Evolutionary conservation across 768 basidiomycete genomes (phyloP), one percentile per base, ranked within the genome.

Genomic region (Mycena rosella): DNA sequence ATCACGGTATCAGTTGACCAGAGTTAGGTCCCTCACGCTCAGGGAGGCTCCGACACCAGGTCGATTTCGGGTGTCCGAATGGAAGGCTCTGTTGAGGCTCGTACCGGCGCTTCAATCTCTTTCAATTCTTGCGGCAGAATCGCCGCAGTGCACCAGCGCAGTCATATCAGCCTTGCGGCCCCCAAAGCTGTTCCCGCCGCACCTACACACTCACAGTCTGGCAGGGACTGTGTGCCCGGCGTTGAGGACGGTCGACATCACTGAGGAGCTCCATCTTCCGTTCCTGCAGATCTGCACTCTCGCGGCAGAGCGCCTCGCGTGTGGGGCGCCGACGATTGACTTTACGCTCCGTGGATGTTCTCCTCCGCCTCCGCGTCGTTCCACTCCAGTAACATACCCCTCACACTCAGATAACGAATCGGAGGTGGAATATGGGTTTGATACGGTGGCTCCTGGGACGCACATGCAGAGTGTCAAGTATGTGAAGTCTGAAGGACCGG

Each of bases 101-200:
- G 30, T 58, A 32, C 63, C 63, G 6, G 36, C 48, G 26, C 47
- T 64, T 30, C 26, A 34, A n/a, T 29, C 45, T 6, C 54, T 63
- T 22, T 5, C 20, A 3, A 56, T 63, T 17, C 24, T 42, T 40
- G 63, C 63, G 6, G 49, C 24, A 4, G 38, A 10, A 22, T 40
- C 63, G 2, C 55, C 63, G 6, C 55, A 64, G 3, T 49, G 47
- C 40, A 64, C 63, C 3, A 29, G 45, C 29, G 63, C 63, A 32
- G 36, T 64, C 10, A 26, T 64, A 24, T 64, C 63, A 5, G 55
- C 63, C 3, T 34, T 64, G 55, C 63, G 63, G n/a, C 63, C 63
- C 29, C 38, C 48, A 9, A 57, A 51, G 20, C 18, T 42, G 29
- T 58, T 57, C 20, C 63, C 47, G 11, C 56, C 63, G 1, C 36